A percentile compares a stretch with the other conserved stretches of the same genome.
phyloP scores from a whole-genome alignment of 2,329 filamentous ascomycete genomes.

The Aspergillus arachidicola region DNA sequence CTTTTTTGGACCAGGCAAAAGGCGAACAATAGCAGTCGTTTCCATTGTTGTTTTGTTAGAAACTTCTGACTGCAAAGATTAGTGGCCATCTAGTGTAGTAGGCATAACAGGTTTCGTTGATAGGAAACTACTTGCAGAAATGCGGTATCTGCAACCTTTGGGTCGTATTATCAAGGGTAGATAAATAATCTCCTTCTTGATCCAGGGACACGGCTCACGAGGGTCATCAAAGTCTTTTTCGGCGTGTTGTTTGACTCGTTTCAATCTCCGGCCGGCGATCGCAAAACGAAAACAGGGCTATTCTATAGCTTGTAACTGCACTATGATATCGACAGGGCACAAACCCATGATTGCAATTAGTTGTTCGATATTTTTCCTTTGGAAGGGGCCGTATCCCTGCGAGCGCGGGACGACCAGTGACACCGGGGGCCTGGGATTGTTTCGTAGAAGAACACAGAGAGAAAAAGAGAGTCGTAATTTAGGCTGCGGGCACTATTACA shows the following conservation, averaged over 20 bases:
- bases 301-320: neutral
- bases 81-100: neutral
- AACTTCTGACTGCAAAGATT: neutral
- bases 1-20: neutral
- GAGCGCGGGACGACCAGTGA: neutral
- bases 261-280: neutral
- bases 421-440: neutral
- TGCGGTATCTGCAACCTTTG: neutral
- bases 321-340: no score
- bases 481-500: neutral
- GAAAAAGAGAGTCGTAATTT: neutral
- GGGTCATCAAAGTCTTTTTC: neutral
- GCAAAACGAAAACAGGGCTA: neutral
- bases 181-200: neutral
- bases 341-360: neutral
- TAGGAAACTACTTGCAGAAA: neutral
- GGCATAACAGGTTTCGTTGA: neutral
- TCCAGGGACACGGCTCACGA: neutral
- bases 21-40: neutral
- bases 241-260: neutral
- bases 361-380: neutral
- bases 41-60: neutral
- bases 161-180: neutral
- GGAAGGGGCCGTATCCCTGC: constrained; percentile 1
- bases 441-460: neutral